Percentiles rank a stretch among this genome's conserved stretches.
phyloP scores from a whole-genome alignment of 2,329 filamentous ascomycete species.

The Fragosphaeria purpurea region DNA sequence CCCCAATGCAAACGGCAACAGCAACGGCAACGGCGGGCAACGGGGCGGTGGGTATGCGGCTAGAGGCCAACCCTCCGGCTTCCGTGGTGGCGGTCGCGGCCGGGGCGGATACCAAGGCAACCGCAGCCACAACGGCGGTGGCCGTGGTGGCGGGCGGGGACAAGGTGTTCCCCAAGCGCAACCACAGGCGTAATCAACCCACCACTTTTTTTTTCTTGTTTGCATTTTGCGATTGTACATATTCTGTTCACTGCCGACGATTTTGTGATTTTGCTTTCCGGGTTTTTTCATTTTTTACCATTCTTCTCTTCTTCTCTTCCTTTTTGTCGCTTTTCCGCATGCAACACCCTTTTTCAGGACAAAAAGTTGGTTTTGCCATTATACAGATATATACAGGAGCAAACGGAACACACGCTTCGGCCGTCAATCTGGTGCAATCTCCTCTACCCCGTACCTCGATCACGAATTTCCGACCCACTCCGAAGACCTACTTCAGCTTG shows the following conservation, averaged over 20 bases:
- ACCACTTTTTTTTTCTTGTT: background rate
- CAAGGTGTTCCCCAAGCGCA: background rate
- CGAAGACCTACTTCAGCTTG: no score
- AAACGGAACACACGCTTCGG: no score
- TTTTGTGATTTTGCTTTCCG: no score
- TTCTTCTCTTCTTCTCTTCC: background rate
- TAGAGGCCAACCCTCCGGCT: constrained; percentile 3
- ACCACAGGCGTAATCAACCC: background rate
- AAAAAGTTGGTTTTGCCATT: no score
- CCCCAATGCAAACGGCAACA: background rate
- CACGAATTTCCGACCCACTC: no score
- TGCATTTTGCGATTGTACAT: background rate
- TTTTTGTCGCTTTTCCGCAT: background rate
- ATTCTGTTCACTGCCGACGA: background rate
- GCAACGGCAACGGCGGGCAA: background rate
- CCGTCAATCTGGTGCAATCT: no score
- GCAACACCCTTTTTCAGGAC: no score
- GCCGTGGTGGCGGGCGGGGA: background rate
- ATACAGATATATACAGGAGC: no score
- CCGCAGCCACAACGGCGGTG: constrained; percentile 1
- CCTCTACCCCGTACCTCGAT: no score
- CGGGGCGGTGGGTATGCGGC: constrained; percentile 1
- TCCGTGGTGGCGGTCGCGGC: constrained; percentile 4
- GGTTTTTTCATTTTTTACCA: background rate
- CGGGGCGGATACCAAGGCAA: constrained; percentile 5